Evolutionary conservation across 1,284 basidiomycete genomes (phyloP).

Genomic region (Golubevia sp.): DNA sequence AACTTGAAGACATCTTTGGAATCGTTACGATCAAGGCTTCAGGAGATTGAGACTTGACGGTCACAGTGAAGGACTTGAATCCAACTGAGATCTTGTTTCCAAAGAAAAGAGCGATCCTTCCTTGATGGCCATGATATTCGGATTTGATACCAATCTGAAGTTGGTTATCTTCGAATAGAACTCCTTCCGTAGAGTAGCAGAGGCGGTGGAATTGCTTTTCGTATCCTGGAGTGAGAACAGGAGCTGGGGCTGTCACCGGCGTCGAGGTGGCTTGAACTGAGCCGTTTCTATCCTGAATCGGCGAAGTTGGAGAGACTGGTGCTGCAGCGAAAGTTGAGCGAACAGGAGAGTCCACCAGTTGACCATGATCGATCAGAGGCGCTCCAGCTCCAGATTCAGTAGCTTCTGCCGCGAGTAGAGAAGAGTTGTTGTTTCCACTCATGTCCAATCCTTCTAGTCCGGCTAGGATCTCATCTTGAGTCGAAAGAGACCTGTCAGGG

Average conservation of each 20-base stretch:
- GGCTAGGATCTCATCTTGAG: conserved; percentile 29
- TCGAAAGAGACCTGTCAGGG: not conserved
- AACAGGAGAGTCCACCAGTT: not conserved
- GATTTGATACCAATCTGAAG: conserved; percentile 53
- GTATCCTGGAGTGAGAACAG: conserved; percentile 21
- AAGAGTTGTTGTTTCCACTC: conserved; percentile 13
- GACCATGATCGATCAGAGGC: conserved; percentile 10
- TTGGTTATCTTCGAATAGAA: conserved; percentile 47
- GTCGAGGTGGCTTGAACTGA: not conserved
- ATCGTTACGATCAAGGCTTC: conserved; percentile 20
- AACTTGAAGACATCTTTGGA: conserved; percentile 38
- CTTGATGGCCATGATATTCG: conserved; percentile 37
- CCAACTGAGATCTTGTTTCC: conserved; percentile 54
- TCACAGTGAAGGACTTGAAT: conserved; percentile 40
- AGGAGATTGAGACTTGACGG: conserved; percentile 24
- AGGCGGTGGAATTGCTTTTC: conserved; percentile 41
- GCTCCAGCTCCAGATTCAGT: conserved; percentile 1
- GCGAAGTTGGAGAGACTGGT: not conserved
- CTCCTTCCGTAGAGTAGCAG: conserved; percentile 41
- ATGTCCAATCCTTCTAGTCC: conserved; percentile 45
- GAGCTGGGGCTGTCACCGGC: conserved; percentile 12
- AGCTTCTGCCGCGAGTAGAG: conserved; percentile 10
- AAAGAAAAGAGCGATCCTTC: conserved; percentile 43
- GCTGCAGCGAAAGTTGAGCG: conserved; percentile 1
- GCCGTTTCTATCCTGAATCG: too few relatives aligned